Percentiles rank a stretch among this genome's conserved stretches.
Conservation (phyloP, 2,329 filamentous ascomycete species). For the Colletotrichum viniferum region DNA sequence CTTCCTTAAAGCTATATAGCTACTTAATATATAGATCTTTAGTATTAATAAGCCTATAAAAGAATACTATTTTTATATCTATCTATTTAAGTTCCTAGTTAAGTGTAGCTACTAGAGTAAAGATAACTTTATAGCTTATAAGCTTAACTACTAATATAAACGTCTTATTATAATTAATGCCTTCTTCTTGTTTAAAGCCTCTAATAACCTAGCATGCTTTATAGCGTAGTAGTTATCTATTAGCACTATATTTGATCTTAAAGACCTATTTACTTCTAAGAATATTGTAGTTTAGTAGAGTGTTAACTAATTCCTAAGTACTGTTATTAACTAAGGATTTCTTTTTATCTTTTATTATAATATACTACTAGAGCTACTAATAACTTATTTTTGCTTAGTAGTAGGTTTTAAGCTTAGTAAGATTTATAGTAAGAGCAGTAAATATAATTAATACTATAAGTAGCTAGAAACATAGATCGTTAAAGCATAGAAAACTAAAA, state of each 20-base stretch:
- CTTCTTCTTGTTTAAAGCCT: background rate
- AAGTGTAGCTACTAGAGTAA: background rate
- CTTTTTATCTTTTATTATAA: background rate
- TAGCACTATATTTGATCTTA: background rate
- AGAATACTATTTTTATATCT: background rate
- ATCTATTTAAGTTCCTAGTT: background rate
- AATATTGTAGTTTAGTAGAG: background rate
- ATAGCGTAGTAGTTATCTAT: background rate
- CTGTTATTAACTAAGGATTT: background rate
- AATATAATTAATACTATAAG: background rate
- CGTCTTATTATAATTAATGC: background rate
- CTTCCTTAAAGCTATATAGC: background rate
- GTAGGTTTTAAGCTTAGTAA: background rate
- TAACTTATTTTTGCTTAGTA: background rate
- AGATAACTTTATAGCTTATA: background rate
- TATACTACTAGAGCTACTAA: background rate
- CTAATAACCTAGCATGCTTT: background rate
- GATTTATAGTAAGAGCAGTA: background rate
- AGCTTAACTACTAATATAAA: background rate
- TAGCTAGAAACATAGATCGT: background rate
- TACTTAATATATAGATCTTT: background rate
- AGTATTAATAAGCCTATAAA: background rate
- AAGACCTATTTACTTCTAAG: background rate
- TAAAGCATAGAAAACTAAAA: background rate
- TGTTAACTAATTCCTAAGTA: background rate